phyloP scores from a whole-genome alignment of 2,329 filamentous ascomycete species.

The Hypoxylon sp. region DNA sequence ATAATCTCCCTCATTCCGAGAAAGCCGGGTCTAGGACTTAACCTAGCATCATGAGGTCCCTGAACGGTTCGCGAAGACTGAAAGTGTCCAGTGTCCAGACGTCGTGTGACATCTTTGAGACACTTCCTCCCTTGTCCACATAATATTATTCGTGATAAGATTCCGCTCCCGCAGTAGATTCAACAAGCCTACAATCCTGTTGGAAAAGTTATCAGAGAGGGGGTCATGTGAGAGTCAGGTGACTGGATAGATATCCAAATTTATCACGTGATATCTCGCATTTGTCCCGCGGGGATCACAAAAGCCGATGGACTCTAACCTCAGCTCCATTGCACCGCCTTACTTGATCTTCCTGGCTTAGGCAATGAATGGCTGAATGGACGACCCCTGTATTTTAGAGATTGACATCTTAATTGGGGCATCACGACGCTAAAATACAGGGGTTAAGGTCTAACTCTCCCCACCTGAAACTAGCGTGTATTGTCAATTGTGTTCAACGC shows the following conservation, averaged over 20 bases:
- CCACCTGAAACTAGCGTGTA: not conserved
- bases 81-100: constrained; percentile 10
- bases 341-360: not conserved
- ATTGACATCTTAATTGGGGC: not conserved
- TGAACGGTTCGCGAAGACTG: not conserved
- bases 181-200: constrained; percentile 15
- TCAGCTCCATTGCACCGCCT: not conserved
- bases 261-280: no score
- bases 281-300: no score
- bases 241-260: no score
- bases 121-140: constrained; percentile 25
- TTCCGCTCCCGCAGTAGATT: constrained; percentile 17
- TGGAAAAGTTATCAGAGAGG: no score
- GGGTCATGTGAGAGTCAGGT: no score
- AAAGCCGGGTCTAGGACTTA: not conserved
- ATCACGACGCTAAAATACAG: not conserved
- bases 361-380: not conserved
- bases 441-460: no score
- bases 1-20: not conserved
- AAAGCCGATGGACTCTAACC: no score
- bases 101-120: constrained; percentile 14
- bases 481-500: not conserved
- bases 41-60: not conserved
- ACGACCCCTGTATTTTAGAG: not conserved
- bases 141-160: constrained; percentile 15